A percentile compares a stretch with the other conserved stretches of the same genome.
phyloP scores from a whole-genome alignment of 1,139 yeast species.

The Diutina scorzettiae region DNA sequence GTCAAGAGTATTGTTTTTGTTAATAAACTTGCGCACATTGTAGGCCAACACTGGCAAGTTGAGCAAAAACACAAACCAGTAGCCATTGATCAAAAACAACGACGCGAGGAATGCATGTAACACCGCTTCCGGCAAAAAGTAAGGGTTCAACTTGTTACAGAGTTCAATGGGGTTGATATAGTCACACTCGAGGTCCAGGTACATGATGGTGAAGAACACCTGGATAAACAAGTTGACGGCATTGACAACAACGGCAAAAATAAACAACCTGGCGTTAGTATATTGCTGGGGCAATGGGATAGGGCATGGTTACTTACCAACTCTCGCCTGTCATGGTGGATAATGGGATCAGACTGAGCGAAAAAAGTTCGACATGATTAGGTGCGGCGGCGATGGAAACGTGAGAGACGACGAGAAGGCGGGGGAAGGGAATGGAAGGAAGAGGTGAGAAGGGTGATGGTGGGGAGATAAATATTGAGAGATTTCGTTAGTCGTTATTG shows the following conservation, averaged over 20 bases:
- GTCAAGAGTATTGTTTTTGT: conserved; percentile 79
- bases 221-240: conserved; percentile 64
- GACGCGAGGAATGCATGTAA: conserved; percentile 65
- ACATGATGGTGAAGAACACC: conserved; percentile 13
- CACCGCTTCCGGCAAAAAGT: conserved; percentile 84
- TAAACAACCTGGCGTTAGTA: conserved; percentile 41
- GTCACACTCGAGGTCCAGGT: conserved; percentile 74
- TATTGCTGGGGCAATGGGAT: conserved; percentile 3
- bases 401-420: neutral
- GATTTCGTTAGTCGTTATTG: no score
- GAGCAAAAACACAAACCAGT: conserved; percentile 82
- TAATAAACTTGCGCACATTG: conserved; percentile 62
- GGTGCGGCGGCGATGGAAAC: neutral
- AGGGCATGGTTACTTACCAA: conserved; percentile 13
- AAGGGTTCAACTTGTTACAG: conserved; percentile 83
- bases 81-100: conserved; percentile 75
- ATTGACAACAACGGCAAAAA: conserved; percentile 75
- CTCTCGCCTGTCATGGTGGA: conserved; percentile 16
- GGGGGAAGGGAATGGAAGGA: neutral
- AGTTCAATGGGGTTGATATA: conserved; percentile 95
- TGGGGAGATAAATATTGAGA: neutral
- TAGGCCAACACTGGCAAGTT: conserved; percentile 80
- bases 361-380: neutral
- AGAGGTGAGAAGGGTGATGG: neutral
- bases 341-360: neutral